Conservation (phyloP, 371 early-diverging fungal genomes). For the Mucor irregularis region DNA sequence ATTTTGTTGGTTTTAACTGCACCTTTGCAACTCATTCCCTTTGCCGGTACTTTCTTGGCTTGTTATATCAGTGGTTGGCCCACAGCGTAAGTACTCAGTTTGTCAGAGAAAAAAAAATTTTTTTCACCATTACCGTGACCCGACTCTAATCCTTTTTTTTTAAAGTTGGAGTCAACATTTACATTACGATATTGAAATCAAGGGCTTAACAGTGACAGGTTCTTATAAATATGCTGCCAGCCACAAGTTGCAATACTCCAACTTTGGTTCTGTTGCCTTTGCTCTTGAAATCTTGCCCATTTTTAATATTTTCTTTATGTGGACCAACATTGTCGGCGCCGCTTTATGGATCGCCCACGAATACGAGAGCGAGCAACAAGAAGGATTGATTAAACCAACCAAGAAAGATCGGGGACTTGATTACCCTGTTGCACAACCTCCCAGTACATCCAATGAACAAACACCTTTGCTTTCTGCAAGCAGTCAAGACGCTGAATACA, state of each 20-base stretch:
- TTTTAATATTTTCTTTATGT: slow-evolving; percentile 58
- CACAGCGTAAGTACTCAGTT: slow-evolving; percentile 27
- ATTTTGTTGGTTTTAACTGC: slow-evolving; percentile 41
- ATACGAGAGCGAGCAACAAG: slow-evolving; percentile 30
- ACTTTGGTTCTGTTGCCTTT: slow-evolving; percentile 58
- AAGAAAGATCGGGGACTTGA: not conserved
- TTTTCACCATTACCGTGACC: not conserved
- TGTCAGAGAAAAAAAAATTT: slow-evolving; percentile 3
- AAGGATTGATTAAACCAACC: not conserved
- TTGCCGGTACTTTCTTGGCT: slow-evolving; percentile 45
- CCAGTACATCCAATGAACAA: slow-evolving; percentile 2
- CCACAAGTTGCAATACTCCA: slow-evolving; percentile 31
- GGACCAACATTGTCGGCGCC: slow-evolving; percentile 70
- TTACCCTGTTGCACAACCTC: slow-evolving; percentile 4
- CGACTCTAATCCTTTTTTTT: not conserved
- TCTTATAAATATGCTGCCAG: slow-evolving; percentile 25
- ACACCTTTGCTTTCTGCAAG: slow-evolving; percentile 17
- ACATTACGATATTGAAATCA: slow-evolving; percentile 49
- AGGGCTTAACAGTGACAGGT: slow-evolving; percentile 35
- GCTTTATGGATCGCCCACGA: slow-evolving; percentile 65
- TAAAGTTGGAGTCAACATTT: slow-evolving; percentile 39
- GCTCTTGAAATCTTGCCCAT: slow-evolving; percentile 62
- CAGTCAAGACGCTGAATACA: not conserved
- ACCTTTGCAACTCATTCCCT: slow-evolving; percentile 53
- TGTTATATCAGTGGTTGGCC: slow-evolving; percentile 49